phyloP scores from a whole-genome alignment of 1,284 basidiomycete genomes.

The Veloboletus limbatus region DNA sequence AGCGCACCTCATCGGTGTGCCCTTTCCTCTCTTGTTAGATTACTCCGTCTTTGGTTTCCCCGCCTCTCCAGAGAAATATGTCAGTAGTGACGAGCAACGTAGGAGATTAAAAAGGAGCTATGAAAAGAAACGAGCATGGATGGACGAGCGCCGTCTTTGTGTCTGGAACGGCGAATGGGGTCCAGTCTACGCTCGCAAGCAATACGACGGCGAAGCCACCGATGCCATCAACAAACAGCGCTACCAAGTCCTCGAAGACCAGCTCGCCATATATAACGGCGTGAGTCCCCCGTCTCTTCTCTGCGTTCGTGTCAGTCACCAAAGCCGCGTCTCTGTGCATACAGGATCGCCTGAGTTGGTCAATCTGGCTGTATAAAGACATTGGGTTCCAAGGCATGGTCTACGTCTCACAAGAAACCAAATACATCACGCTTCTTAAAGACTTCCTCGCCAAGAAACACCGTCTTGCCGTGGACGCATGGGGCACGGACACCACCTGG shows the following conservation, averaged over 20 bases:
- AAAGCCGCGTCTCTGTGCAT: neutral
- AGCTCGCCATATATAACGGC: slow-evolving; percentile 70
- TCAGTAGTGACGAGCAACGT: slow-evolving; percentile 51
- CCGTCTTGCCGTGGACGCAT: slow-evolving; percentile 59
- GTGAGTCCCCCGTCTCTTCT: slow-evolving; percentile 26
- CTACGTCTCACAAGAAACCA: slow-evolving; percentile 61
- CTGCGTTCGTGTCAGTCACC: neutral
- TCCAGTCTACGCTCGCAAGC: slow-evolving; percentile 56
- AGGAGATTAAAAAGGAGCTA: slow-evolving; percentile 52
- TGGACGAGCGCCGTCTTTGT: slow-evolving; percentile 59
- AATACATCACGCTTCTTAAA: slow-evolving; percentile 64
- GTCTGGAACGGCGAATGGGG: slow-evolving; percentile 82
- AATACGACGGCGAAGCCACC: slow-evolving; percentile 57
- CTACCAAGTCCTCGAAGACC: slow-evolving; percentile 66
- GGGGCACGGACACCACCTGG: slow-evolving; percentile 54
- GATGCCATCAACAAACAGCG: slow-evolving; percentile 67
- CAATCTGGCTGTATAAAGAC: slow-evolving; percentile 86
- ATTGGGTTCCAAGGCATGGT: slow-evolving; percentile 86
- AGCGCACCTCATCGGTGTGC: neutral
- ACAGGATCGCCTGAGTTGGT: slow-evolving; percentile 71
- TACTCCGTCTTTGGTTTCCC: slow-evolving; percentile 67
- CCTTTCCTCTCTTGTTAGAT: slow-evolving; percentile 14
- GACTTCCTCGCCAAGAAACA: slow-evolving; percentile 65
- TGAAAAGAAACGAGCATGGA: slow-evolving; percentile 67
- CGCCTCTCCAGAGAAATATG: slow-evolving; percentile 55